These are phyloP conservation scores for Marasmius oreades DNA, from an alignment of 1,284 basidiomycete genomes.

Conservation along the genomic window DNA sequence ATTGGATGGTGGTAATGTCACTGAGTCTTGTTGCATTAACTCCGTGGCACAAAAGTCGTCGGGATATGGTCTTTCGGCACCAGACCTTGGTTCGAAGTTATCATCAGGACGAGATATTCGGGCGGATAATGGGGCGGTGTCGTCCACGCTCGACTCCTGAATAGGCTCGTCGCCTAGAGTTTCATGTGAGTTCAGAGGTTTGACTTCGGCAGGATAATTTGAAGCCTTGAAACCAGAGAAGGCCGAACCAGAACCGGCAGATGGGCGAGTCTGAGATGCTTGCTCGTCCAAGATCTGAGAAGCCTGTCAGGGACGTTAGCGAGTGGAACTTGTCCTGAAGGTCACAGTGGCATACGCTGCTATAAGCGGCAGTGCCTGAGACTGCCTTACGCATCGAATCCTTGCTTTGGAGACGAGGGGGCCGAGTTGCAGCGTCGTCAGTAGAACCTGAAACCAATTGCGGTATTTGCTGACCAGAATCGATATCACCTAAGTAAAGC, in stretches of 20 bases:
- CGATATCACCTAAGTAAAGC: conserved; percentile 52
- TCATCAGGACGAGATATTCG: not conserved
- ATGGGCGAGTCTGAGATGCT: not conserved
- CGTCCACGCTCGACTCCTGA: not conserved
- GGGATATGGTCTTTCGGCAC: not conserved
- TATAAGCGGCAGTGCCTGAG: not conserved
- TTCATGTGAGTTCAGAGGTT: not conserved
- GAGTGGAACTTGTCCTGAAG: too few species aligned
- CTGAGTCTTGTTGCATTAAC: conserved; percentile 1
- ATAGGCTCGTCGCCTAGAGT: not conserved
- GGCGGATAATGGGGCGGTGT: not conserved
- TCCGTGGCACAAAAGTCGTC: not conserved
- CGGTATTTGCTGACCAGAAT: conserved; percentile 36
- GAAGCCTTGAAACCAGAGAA: conserved; percentile 5
- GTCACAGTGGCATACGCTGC: not conserved
- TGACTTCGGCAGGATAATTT: conserved; percentile 1
- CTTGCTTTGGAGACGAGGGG: conserved; percentile 16
- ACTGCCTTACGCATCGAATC: not conserved
- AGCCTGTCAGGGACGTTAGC: conserved; percentile 12
- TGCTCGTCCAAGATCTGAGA: conserved; percentile 26
- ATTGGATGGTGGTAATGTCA: conserved; percentile 1
- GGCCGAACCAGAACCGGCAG: not conserved
- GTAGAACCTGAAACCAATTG: conserved; percentile 15
- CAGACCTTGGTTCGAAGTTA: not conserved
- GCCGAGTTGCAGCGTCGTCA: conserved; percentile 15